A percentile compares a stretch with the other conserved stretches of the same genome.
phyloP scores from a whole-genome alignment of 345 rosid genomes.

The Gossypium bickii region DNA sequence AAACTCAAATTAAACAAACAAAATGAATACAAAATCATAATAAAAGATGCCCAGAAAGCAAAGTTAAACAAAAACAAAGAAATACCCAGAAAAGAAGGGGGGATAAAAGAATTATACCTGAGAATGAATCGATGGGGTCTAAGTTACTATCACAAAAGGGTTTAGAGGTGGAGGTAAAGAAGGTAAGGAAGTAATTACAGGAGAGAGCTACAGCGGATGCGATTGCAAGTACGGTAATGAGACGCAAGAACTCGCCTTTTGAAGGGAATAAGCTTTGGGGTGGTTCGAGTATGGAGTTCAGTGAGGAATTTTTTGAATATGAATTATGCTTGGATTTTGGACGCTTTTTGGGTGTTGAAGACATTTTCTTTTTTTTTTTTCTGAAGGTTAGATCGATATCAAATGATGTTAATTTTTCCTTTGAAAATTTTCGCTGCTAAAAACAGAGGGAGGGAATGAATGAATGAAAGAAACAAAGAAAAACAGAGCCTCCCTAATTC shows the following conservation, averaged over 20 bases:
- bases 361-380: conserved; percentile 17
- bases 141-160: conserved; percentile 56
- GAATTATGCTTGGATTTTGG: conserved; percentile 32
- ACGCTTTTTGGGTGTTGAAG: conserved; percentile 41
- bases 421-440: background rate
- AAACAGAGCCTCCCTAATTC: background rate
- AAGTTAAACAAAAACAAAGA: background rate
- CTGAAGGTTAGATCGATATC: background rate
- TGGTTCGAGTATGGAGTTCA: conserved; percentile 46
- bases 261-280: conserved; percentile 66
- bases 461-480: background rate
- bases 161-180: conserved; percentile 35
- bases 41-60: background rate
- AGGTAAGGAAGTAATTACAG: conserved; percentile 45
- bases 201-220: conserved; percentile 62
- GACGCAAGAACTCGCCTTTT: conserved; percentile 46
- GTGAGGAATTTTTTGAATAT: conserved; percentile 11
- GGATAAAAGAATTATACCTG: conserved; percentile 35
- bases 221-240: conserved; percentile 48
- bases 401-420: background rate
- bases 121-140: conserved; percentile 34
- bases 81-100: background rate
- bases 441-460: background rate
- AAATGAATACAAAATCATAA: background rate
- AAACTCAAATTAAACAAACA: background rate